These are phyloP conservation scores for Hibiscus mutabilis DNA, from an alignment of 345 rosid genomes.

Conservation along the genomic window DNA sequence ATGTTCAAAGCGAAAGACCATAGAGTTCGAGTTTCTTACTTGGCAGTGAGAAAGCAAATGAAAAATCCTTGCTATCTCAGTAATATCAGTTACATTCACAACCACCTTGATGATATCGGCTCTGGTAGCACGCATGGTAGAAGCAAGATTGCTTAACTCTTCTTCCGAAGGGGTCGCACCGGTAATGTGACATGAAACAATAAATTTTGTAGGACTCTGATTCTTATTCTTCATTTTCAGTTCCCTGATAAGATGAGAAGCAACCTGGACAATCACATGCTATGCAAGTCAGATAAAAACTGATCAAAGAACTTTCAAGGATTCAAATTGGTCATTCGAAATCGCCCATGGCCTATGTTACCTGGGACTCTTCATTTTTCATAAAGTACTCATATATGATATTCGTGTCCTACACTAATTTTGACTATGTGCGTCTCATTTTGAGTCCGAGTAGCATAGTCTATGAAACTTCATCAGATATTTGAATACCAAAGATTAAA, in stretches of 20 bases:
- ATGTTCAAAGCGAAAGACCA: neutral
- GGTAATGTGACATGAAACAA: constrained; percentile 38
- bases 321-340: neutral
- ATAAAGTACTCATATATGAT: neutral
- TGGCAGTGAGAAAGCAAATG: constrained; percentile 29
- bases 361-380: neutral
- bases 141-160: constrained; percentile 34
- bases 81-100: constrained; percentile 34
- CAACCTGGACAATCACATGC: constrained; percentile 32
- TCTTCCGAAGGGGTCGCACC: constrained; percentile 33
- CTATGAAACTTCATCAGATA: neutral
- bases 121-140: constrained; percentile 30
- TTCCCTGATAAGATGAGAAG: constrained; percentile 26
- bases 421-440: neutral
- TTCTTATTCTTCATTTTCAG: constrained; percentile 14
- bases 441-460: neutral
- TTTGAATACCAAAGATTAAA: neutral
- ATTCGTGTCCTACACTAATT: neutral
- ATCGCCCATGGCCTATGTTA: no score
- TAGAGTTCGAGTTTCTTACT: constrained; percentile 22
- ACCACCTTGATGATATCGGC: constrained; percentile 44
- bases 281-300: constrained; percentile 10
- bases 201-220: constrained; percentile 23
- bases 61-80: constrained; percentile 40
- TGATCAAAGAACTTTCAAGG: neutral